These are phyloP conservation scores for Adansonia madagascariensis DNA, from an alignment of 441 rosid genomes.

Conservation along the genomic window DNA sequence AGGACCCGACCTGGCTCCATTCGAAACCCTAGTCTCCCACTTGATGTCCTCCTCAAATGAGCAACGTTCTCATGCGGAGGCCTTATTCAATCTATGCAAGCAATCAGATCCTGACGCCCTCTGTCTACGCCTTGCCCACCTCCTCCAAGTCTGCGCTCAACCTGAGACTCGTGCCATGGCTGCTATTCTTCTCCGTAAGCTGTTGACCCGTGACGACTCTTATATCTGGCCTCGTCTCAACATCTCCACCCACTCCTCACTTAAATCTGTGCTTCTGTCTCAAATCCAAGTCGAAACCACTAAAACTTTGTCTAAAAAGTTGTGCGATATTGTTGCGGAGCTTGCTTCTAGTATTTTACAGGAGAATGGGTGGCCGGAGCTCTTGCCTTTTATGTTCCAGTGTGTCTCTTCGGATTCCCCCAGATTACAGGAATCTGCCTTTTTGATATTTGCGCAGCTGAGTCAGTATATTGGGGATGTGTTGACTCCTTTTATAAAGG, in stretches of 20 bases:
- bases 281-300: slow-evolving; percentile 74
- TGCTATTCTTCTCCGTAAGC: slow-evolving; percentile 91
- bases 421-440: slow-evolving; percentile 85
- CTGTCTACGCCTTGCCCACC: slow-evolving; percentile 77
- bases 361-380: slow-evolving; percentile 93
- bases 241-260: slow-evolving; percentile 64
- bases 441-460: slow-evolving; percentile 86
- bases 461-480: slow-evolving; percentile 87
- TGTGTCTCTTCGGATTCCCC: slow-evolving; percentile 80
- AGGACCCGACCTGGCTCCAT: slow-evolving; percentile 79
- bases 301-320: slow-evolving; percentile 78
- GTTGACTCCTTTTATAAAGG: slow-evolving; percentile 74
- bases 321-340: slow-evolving; percentile 84
- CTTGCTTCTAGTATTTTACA: slow-evolving; percentile 82
- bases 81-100: slow-evolving; percentile 84
- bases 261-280: slow-evolving; percentile 70
- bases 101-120: slow-evolving; percentile 84
- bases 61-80: slow-evolving; percentile 86
- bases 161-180: slow-evolving; percentile 89
- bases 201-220: slow-evolving; percentile 83
- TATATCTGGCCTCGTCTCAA: slow-evolving; percentile 86
- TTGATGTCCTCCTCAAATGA: slow-evolving; percentile 96
- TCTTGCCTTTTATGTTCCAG: slow-evolving; percentile 91
- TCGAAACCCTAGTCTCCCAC: slow-evolving; percentile 79
- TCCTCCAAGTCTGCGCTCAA: slow-evolving; percentile 72